Evolutionary conservation across 2,329 filamentous ascomycete genomes (phyloP), one percentile per base, ranked within the genome.

Genomic region (Colletotrichum musae): DNA sequence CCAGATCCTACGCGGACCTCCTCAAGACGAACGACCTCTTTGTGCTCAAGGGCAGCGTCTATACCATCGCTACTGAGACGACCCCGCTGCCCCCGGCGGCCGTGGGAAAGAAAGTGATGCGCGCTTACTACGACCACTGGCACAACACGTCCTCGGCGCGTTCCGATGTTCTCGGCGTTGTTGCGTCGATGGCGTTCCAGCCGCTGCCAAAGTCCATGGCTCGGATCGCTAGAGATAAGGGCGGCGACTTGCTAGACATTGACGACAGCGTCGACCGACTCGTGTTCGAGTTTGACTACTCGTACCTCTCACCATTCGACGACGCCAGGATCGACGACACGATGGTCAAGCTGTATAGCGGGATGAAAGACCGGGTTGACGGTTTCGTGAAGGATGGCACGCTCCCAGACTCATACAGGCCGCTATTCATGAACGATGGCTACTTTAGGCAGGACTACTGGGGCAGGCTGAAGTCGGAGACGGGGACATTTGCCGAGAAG

Each of bases 1-100:
- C 81, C 3, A 85, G 82, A 71, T 82, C 78, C 6, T 87, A 87
- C 70, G 78, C 81, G 59, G 81, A 83, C 50, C 77, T 89, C 6
- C 80, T 87, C 70, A 78, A 75, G 16, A 74, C 72, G 83, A 88
- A 75, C 70, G 48, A 60, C 68, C 77, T 75, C 72, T 74, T 78
- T 1, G 70, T 80, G 1, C 32, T 80, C 1, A 77, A 77, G 56
- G 79, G 78, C 32, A 77, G 74, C 64, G 75, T 80, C 26, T 80
- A 80, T 67, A 78, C 77, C n/a, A 80, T 81, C 56, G 78, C 77
- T 21, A 82, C 79, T 4, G 80, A 82, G 73, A 80, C 78, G 0
- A 75, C 80, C 10, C 77, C 79, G 0, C 70, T 81, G 15, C 80
- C 80, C 0, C 72, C 68, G 32, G 73, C 61, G 7, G 75, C 64